These are phyloP conservation scores for Collybia sp. DNA, from an alignment of 768 basidiomycete genomes.

Conservation along the genomic window DNA sequence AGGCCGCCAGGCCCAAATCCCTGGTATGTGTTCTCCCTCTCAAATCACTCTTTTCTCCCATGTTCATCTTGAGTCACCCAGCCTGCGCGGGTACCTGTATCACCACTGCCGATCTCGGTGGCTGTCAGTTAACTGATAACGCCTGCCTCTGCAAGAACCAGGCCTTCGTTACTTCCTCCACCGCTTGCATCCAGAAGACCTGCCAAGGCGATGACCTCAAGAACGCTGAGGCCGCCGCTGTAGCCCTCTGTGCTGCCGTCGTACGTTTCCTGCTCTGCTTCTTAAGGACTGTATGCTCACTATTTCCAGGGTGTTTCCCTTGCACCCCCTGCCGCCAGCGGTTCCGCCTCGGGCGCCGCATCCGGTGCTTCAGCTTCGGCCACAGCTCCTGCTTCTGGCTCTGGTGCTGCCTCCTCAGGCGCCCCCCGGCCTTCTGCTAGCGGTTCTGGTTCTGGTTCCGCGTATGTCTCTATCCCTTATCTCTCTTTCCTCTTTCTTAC, in stretches of 20 bases:
- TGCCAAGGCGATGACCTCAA: conserved; percentile 45
- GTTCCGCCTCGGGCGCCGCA: conserved; percentile 4
- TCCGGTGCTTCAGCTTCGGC: conserved; percentile 6
- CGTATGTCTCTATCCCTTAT: neutral
- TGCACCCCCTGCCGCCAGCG: conserved; percentile 20
- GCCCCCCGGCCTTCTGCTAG: conserved; percentile 5
- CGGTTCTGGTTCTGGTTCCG: conserved; percentile 1
- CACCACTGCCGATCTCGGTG: conserved; percentile 31
- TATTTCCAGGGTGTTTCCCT: conserved; percentile 47
- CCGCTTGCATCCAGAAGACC: conserved; percentile 39
- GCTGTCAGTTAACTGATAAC: conserved; percentile 46
- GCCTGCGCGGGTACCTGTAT: conserved; percentile 53
- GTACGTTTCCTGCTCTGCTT: conserved; percentile 30
- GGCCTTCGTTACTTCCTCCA: conserved; percentile 40
- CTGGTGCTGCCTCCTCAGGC: conserved; percentile 2
- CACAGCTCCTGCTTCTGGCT: neutral
- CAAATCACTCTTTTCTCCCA: neutral
- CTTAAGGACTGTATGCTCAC: neutral
- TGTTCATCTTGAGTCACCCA: conserved; percentile 16
- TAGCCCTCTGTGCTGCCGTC: conserved; percentile 39
- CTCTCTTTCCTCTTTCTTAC: neutral
- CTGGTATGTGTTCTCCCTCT: conserved; percentile 25
- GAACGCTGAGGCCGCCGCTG: conserved; percentile 35
- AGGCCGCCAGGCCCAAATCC: conserved; percentile 28
- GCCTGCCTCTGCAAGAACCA: conserved; percentile 51